phyloP scores from a whole-genome alignment of 805 yeast genomes.

The Myxozyma neotropica region DNA sequence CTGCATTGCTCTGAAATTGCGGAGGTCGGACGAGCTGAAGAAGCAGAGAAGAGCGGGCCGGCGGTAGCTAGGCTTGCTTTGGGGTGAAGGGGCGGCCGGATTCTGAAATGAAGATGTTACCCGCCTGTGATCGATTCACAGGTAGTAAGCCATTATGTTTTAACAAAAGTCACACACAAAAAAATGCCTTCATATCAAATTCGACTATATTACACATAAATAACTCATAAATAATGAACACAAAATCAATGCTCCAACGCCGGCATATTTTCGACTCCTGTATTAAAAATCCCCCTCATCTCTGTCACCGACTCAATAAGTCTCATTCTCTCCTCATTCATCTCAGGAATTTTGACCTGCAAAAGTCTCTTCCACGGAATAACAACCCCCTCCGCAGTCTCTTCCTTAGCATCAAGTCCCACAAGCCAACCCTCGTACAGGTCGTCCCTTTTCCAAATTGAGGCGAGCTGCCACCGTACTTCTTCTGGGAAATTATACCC shows the following conservation, averaged over 20 bases:
- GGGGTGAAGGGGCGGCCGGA: not conserved
- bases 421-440: slow-evolving; percentile 30
- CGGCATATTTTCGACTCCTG: slow-evolving; percentile 2
- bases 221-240: too few species aligned
- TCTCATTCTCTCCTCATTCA: slow-evolving; percentile 9
- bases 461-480: slow-evolving; percentile 25
- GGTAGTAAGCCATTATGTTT: not conserved
- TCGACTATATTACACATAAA: too few species aligned
- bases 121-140: not conserved
- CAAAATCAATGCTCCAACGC: too few species aligned
- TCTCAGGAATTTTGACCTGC: slow-evolving; percentile 20
- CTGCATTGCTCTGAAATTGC: slow-evolving; percentile 20
- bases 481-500: slow-evolving; percentile 31
- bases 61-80: not conserved
- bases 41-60: not conserved
- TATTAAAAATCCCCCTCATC: slow-evolving; percentile 26
- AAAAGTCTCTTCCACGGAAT: slow-evolving; percentile 28
- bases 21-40: not conserved
- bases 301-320: slow-evolving; percentile 15
- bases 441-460: slow-evolving; percentile 22
- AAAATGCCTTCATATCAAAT: too few species aligned
- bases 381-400: slow-evolving; percentile 14
- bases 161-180: not conserved
- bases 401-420: slow-evolving; percentile 20
- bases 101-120: not conserved